Percentiles rank a stretch among this genome's conserved stretches.
phyloP scores from a whole-genome alignment of 768 basidiomycete genomes.

The Termitomyces heimii region DNA sequence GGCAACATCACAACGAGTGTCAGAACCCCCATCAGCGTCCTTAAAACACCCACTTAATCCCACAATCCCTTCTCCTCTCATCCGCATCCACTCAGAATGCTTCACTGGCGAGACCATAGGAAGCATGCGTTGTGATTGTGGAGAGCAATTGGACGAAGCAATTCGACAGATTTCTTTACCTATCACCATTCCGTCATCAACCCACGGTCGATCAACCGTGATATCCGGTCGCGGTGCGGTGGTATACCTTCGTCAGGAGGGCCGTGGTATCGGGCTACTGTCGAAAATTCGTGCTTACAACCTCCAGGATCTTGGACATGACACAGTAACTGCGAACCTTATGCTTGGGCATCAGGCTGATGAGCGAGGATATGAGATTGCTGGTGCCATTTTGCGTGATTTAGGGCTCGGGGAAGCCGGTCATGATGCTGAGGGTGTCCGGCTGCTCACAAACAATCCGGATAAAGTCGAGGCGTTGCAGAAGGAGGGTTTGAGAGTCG shows the following conservation, averaged over 20 bases:
- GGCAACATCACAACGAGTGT: conserved; percentile 42
- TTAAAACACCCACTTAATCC: conserved; percentile 15
- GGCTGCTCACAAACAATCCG: conserved; percentile 95
- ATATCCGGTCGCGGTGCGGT: conserved; percentile 89
- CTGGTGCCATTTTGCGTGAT: conserved; percentile 85
- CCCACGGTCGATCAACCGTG: conserved; percentile 23
- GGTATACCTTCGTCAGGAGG: conserved; percentile 95
- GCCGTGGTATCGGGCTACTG: conserved; percentile 91
- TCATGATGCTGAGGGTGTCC: conserved; percentile 50
- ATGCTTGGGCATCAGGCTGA: conserved; percentile 94
- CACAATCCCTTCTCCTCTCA: conserved; percentile 65
- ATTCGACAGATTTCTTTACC: conserved; percentile 81
- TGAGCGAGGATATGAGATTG: conserved; percentile 89
- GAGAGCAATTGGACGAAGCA: conserved; percentile 98
- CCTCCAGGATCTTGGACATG: conserved; percentile 94
- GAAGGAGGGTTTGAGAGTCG: conserved; percentile 73
- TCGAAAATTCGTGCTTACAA: conserved; percentile 98
- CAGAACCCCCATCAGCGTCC: conserved; percentile 26
- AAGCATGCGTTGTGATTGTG: conserved; percentile 98
- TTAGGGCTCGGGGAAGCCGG: conserved; percentile 63
- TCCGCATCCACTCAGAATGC: conserved; percentile 97
- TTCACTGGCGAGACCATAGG: conserved; percentile 98
- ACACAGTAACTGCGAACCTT: conserved; percentile 97
- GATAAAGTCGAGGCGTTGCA: conserved; percentile 90
- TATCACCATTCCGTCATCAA: conserved; percentile 37